phyloP scores from a whole-genome alignment of 306 rosid species.

The Rosa rugosa region DNA sequence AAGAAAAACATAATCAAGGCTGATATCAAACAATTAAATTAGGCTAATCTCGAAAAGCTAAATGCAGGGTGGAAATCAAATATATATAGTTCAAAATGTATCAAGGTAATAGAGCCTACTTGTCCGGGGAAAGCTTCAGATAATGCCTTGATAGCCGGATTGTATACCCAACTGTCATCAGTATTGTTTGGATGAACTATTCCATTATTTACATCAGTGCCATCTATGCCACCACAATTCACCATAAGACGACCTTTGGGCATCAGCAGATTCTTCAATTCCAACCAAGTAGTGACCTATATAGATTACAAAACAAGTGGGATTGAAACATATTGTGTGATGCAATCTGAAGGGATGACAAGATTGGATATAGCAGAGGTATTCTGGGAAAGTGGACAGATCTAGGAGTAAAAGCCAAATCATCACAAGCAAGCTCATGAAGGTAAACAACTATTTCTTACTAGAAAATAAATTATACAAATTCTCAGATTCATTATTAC shows the following conservation, averaged over 20 bases:
- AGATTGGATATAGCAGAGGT: background rate
- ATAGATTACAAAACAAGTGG: constrained; percentile 4
- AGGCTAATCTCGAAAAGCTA: background rate
- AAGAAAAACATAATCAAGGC: constrained; percentile 1
- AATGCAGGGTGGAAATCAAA: constrained; percentile 9
- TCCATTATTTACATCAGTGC: constrained; percentile 35
- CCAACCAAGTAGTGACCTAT: constrained; percentile 75
- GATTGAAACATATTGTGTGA: constrained; percentile 2
- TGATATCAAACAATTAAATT: background rate
- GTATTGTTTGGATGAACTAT: constrained; percentile 23
- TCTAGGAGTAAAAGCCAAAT: background rate
- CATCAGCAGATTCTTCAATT: constrained; percentile 58
- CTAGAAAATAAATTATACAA: background rate
- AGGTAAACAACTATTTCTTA: background rate
- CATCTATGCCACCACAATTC: constrained; percentile 80
- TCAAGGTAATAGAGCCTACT: constrained; percentile 40
- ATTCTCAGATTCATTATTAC: background rate
- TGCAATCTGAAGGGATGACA: background rate
- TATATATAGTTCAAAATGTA: background rate
- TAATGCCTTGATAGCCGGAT: constrained; percentile 59
- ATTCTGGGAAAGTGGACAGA: background rate
- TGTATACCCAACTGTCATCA: constrained; percentile 51
- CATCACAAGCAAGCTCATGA: background rate
- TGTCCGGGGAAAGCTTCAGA: constrained; percentile 76
- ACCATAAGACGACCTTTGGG: constrained; percentile 83